Evolutionary conservation across 108 stramenopile species (phyloP).

Genomic region (Mayamaea pseudoterrestris): DNA sequence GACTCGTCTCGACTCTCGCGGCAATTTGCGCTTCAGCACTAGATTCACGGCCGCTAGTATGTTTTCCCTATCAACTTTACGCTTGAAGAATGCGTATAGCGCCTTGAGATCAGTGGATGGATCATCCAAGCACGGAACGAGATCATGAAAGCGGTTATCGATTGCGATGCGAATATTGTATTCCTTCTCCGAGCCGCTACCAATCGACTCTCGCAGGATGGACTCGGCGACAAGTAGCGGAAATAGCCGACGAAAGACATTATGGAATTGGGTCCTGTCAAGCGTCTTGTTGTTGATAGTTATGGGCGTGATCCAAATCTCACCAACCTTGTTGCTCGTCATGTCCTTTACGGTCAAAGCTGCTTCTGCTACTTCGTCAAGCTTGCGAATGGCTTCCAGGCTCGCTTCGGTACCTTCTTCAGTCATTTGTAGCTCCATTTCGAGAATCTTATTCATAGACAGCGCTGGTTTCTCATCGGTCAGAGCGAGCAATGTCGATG

Average conservation of each 20-base stretch:
- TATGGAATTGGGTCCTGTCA: slow-evolving; percentile 20
- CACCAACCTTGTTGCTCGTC: not conserved
- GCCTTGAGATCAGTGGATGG: slow-evolving; percentile 20
- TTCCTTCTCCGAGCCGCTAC: not conserved
- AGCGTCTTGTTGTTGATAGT: not conserved
- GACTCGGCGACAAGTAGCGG: slow-evolving; percentile 22
- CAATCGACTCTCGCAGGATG: not conserved
- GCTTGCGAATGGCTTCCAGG: not conserved
- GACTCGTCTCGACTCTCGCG: slow-evolving; percentile 19
- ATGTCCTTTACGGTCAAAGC: not conserved
- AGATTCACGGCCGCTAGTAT: slow-evolving; percentile 5
- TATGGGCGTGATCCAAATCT: not conserved
- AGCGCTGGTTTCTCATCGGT: not conserved
- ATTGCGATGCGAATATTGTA: slow-evolving; percentile 1
- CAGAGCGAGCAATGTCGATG: not conserved
- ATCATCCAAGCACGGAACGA: slow-evolving; percentile 17
- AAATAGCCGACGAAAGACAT: slow-evolving; percentile 13
- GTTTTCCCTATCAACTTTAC: slow-evolving; percentile 4
- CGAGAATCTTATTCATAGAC: not conserved
- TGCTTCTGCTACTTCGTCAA: not conserved
- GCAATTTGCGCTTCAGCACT: slow-evolving; percentile 22
- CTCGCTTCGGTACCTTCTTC: not conserved
- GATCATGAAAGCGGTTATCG: slow-evolving; percentile 15
- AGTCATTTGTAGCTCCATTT: not conserved
- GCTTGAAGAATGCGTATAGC: slow-evolving; percentile 23